phyloP scores from a whole-genome alignment of 202 grass and related monocot genomes.

The Hordeum pubiflorum region DNA sequence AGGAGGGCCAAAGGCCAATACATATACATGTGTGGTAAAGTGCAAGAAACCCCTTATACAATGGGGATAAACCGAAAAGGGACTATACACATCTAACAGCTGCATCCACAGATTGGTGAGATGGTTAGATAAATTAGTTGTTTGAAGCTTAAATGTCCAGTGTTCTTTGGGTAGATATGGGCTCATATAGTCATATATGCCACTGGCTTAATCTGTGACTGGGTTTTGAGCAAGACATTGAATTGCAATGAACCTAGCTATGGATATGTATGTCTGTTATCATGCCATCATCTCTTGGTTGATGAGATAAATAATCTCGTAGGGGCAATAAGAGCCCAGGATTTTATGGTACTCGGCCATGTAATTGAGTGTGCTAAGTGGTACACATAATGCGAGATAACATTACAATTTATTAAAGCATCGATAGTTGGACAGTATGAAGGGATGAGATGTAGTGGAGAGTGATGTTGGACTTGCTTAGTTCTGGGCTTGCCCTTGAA shows the following conservation, averaged over 20 bases:
- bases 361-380: neutral
- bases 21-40: no score
- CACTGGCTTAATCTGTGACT: neutral
- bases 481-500: neutral
- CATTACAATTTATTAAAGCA: neutral
- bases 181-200: neutral
- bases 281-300: neutral
- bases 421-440: neutral
- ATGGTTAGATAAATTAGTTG: neutral
- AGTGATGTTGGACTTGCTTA: neutral
- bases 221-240: neutral
- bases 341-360: neutral
- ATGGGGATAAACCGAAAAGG: no score
- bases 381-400: neutral
- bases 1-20: no score
- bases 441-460: neutral
- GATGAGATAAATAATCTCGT: neutral
- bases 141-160: neutral
- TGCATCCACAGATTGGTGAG: neutral
- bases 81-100: no score
- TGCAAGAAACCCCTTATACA: no score
- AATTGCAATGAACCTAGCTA: neutral
- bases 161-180: neutral
- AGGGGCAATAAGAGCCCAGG: neutral
- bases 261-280: neutral